Evolutionary conservation across 1,284 basidiomycete genomes (phyloP).

Genomic region (Ustilago trichophora): DNA sequence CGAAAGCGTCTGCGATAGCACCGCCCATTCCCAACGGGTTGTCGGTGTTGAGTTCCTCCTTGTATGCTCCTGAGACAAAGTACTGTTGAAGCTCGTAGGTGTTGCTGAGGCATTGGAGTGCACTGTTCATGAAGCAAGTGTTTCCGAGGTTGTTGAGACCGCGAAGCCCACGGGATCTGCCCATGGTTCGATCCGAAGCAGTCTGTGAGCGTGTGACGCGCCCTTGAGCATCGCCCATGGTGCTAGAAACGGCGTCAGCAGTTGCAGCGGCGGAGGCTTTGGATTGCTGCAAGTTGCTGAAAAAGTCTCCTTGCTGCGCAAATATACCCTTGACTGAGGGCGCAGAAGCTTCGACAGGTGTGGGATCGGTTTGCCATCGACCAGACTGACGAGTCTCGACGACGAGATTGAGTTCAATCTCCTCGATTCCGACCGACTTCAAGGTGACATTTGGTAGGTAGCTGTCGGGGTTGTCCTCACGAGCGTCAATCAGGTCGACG

Average conservation of each 20-base stretch:
- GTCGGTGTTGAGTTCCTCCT: conserved; percentile 87
- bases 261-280: conserved; percentile 6
- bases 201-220: conserved; percentile 54
- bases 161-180: conserved; percentile 74
- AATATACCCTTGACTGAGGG: conserved; percentile 45
- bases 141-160: conserved; percentile 90
- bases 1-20: conserved; percentile 90
- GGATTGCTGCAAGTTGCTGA: conserved; percentile 41
- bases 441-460: conserved; percentile 39
- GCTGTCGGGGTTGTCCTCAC: conserved; percentile 48
- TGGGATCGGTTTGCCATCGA: conserved; percentile 55
- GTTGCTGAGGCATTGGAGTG: conserved; percentile 93
- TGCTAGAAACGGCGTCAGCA: conserved; percentile 1
- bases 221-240: conserved; percentile 22
- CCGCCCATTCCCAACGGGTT: conserved; percentile 98
- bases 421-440: conserved; percentile 53
- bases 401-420: conserved; percentile 57
- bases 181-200: conserved; percentile 40
- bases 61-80: conserved; percentile 89
- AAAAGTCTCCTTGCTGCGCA: conserved; percentile 49
- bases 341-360: conserved; percentile 13
- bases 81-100: conserved; percentile 89
- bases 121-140: conserved; percentile 97
- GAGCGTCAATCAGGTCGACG: conserved; percentile 53
- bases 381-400: conserved; percentile 60